phyloP scores from a whole-genome alignment of 495 filamentous ascomycete species.

The Tuber aestivum region DNA sequence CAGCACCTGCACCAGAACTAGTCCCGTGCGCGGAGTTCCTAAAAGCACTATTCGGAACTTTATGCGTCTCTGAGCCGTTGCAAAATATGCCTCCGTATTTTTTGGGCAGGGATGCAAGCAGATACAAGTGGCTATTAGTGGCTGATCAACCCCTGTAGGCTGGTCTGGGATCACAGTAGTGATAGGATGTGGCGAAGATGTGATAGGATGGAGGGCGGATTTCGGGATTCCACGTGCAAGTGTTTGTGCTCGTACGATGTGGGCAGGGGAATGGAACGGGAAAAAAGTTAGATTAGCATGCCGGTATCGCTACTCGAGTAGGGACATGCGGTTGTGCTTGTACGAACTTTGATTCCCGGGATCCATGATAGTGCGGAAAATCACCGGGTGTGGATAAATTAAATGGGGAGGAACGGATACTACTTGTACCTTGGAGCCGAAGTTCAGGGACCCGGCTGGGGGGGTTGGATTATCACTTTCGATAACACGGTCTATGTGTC shows the following conservation, averaged over 20 bases:
- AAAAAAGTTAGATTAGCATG: not conserved
- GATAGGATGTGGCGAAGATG: not conserved
- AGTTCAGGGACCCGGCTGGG: not conserved
- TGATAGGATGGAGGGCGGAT: not conserved
- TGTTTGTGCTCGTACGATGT: not conserved
- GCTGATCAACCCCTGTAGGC: not conserved
- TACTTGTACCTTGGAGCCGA: not conserved
- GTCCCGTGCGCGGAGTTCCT: too few relatives aligned
- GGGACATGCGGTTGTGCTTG: not conserved
- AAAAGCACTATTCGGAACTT: too few relatives aligned
- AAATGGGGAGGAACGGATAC: not conserved
- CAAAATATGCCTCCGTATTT: not conserved
- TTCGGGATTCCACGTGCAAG: not conserved
- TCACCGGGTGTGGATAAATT: not conserved
- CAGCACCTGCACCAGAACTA: too few relatives aligned
- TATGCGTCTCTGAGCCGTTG: not conserved
- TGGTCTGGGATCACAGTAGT: too few relatives aligned
- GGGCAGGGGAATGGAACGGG: not conserved
- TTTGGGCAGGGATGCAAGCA: not conserved
- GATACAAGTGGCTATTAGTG: not conserved
- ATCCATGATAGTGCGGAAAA: not conserved
- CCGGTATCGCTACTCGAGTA: too few relatives aligned
- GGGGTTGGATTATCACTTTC: not conserved
- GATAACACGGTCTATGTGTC: not conserved
- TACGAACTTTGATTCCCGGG: not conserved